Evolutionary conservation across 2,329 filamentous ascomycete species (phyloP).

Genomic region (Pezicula radicicola): DNA sequence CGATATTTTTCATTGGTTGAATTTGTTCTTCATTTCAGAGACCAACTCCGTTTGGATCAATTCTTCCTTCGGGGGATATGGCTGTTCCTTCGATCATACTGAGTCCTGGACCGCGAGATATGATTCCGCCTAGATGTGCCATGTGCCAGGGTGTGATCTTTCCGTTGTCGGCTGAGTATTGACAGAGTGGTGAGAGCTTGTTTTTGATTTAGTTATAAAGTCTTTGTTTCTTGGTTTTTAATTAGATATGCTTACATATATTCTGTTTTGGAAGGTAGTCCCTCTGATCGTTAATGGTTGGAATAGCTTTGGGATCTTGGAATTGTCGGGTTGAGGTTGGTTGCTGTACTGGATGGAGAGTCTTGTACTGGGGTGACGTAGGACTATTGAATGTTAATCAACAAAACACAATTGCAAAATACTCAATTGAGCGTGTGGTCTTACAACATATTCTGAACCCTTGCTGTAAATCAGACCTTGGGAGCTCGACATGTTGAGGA

Average conservation of each 20-base stretch:
- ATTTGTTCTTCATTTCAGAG: slow-evolving; percentile 32
- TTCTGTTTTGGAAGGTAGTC: slow-evolving; percentile 52
- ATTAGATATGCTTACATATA: slow-evolving; percentile 40
- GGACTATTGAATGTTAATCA: background rate
- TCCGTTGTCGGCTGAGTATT: slow-evolving; percentile 42
- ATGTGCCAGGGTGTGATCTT: slow-evolving; percentile 9
- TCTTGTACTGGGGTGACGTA: slow-evolving; percentile 18
- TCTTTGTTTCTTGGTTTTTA: no score
- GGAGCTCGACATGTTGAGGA: no score
- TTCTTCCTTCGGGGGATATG: slow-evolving; percentile 30
- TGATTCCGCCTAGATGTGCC: slow-evolving; percentile 5
- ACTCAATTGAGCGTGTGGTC: no score
- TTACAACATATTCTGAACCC: no score
- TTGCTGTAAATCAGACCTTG: no score
- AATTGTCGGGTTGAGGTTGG: background rate
- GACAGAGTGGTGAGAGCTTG: slow-evolving; percentile 53
- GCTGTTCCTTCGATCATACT: slow-evolving; percentile 29
- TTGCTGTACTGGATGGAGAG: slow-evolving; percentile 6
- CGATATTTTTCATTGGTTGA: slow-evolving; percentile 24
- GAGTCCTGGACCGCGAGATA: slow-evolving; percentile 28
- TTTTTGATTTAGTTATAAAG: background rate
- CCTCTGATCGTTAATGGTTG: slow-evolving; percentile 52
- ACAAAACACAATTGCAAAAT: no score
- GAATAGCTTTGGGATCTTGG: slow-evolving; percentile 52
- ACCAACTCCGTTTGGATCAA: slow-evolving; percentile 32